Base-by-base conservation (phyloP, 2,329 filamentous ascomycete genomes). In the Mycosphaerelloides madeirae region DNA sequence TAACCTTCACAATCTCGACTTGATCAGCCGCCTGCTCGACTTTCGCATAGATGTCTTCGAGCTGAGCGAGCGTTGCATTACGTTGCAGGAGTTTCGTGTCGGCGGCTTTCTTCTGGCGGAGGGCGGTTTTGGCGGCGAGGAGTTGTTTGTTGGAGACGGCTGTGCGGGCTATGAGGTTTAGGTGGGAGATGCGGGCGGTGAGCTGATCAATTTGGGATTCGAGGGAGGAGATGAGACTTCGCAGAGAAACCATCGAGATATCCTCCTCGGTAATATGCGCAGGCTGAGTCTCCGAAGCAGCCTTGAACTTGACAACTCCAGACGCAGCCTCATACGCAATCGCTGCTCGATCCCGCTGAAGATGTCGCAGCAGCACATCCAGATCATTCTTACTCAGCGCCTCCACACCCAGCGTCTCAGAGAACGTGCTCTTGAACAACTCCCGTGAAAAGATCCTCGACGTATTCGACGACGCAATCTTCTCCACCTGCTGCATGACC, bases 11-110 rank as follows among this genome's bases (percentile, higher is more conserved):
- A 12, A 96, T 78, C 56, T 88, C 84, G 7, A 94, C 81, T 52
- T 96, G 87, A 65, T 90, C 86, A 0, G 81, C 77, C 0, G 93
- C 93, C 65, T 91, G 83, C 63, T 95, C 84, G 41, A 98, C 86
- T 60, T 84, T 85, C n/a, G 76, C 68, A 42, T 88, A 85, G 0
- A 94, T 83, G 50, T 87, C 81, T 66, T 97, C 89, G 1, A 98
- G 76, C 65, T 95, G 89, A 32, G 75, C 72, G 2, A 95, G 76
- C 0, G 86, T 86, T 7, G 82, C 81, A 22, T 83, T 80, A 11
- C 90, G 81, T 52, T 81, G 80, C 22, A 79, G 72, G 0, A 97
- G 75, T 9, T 82, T 85, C 2, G 78, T 71, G 65, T 96, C 89
- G 20, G 85, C 82, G 6, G 86, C 71, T 65, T 93, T 96, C 71